Percentiles rank a stretch among this genome's conserved stretches.
Evolutionary conservation across 1,284 basidiomycete genomes (phyloP).

Genomic region (Sanghuangporus weigelae): DNA sequence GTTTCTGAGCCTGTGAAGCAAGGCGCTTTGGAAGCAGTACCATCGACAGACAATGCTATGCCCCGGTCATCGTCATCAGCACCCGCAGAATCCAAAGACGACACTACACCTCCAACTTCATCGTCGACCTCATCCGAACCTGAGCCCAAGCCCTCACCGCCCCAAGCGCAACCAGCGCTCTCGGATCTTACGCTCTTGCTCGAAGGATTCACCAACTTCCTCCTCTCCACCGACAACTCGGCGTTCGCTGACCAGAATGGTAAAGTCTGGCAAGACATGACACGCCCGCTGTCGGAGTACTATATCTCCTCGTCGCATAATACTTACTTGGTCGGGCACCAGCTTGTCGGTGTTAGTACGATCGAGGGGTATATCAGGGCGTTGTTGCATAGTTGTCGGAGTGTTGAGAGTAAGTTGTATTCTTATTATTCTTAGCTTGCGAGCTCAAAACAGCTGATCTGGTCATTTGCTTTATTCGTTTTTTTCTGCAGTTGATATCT

Average conservation of each 20-base stretch:
- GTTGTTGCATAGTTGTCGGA: constrained; percentile 84
- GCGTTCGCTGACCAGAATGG: constrained; percentile 43
- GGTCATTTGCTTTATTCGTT: no score
- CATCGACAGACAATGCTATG: neutral
- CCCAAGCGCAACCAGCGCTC: neutral
- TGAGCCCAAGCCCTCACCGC: neutral
- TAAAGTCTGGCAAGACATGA: constrained; percentile 63
- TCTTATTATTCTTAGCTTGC: neutral
- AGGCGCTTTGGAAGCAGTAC: neutral
- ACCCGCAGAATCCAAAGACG: constrained; percentile 16
- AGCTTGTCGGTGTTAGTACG: constrained; percentile 90
- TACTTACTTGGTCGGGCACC: constrained; percentile 93
- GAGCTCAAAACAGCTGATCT: no score
- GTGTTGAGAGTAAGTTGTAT: constrained; percentile 75
- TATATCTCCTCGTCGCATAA: constrained; percentile 95
- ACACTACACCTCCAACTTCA: constrained; percentile 26
- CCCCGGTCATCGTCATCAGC: constrained; percentile 1
- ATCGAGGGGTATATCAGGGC: constrained; percentile 96
- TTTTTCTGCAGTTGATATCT: constrained; percentile 98
- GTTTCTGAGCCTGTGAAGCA: constrained; percentile 3
- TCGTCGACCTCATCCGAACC: constrained; percentile 25
- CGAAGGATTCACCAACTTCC: constrained; percentile 70
- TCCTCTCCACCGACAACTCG: constrained; percentile 65
- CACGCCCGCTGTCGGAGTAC: constrained; percentile 80
- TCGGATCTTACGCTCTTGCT: constrained; percentile 36